Percentiles rank a stretch among this genome's conserved stretches.
Conservation (phyloP, 2,329 filamentous ascomycete genomes). For the Stemphylium lycopersici region DNA sequence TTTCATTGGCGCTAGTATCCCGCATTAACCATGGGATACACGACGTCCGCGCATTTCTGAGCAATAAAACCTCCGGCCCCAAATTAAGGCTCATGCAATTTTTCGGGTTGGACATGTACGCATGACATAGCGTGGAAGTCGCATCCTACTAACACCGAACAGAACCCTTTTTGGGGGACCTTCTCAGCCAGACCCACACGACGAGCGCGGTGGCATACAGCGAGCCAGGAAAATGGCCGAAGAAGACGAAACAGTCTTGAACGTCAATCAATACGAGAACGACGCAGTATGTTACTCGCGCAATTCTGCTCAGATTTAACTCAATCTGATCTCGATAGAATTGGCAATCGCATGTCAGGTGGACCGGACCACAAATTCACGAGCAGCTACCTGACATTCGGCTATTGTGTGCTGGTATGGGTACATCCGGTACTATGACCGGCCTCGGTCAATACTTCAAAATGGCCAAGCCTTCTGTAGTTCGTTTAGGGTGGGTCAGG, state of each 20-base stretch:
- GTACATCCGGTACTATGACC: conserved; percentile 56
- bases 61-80: conserved; percentile 27
- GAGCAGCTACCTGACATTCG: conserved; percentile 63
- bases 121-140: neutral
- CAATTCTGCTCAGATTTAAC: neutral
- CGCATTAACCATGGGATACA: conserved; percentile 27
- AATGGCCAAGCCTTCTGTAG: conserved; percentile 24
- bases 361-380: conserved; percentile 66
- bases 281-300: conserved; percentile 36
- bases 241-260: conserved; percentile 53
- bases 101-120: conserved; percentile 31
- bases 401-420: conserved; percentile 63
- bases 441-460: conserved; percentile 33
- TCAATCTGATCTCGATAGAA: conserved; percentile 43
- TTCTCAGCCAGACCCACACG: conserved; percentile 26
- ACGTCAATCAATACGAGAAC: conserved; percentile 65
- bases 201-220: conserved; percentile 27
- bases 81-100: conserved; percentile 30
- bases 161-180: conserved; percentile 62
- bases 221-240: conserved; percentile 23
- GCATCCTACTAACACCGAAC: neutral
- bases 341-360: conserved; percentile 62
- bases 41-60: conserved; percentile 26
- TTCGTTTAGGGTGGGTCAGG: conserved; percentile 20
- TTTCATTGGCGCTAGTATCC: conserved; percentile 27